phyloP scores from a whole-genome alignment of 2,329 filamentous ascomycete species.

The Akanthomyces muscarius region DNA sequence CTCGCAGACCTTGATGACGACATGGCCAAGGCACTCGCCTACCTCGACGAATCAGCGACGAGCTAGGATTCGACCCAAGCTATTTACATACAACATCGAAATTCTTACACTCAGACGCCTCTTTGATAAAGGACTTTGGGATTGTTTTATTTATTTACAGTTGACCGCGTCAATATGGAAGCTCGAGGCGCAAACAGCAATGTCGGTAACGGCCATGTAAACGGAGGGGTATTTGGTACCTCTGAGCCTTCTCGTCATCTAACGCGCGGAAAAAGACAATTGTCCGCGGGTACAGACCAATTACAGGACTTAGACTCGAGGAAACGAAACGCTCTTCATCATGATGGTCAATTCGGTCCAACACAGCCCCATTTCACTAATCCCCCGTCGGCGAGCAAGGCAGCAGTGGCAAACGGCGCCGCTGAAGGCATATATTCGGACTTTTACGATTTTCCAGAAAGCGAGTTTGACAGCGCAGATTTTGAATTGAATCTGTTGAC shows the following conservation, averaged over 20 bases:
- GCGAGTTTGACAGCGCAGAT: neutral
- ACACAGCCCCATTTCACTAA: neutral
- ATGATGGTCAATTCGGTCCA: neutral
- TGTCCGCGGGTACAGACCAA: neutral
- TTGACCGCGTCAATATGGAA: neutral
- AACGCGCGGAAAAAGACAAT: neutral
- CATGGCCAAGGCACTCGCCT: conserved; percentile 4
- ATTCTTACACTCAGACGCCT: no score
- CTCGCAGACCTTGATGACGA: neutral
- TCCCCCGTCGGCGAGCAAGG: neutral
- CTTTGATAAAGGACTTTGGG: no score
- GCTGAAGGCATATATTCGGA: neutral
- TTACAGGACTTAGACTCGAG: neutral
- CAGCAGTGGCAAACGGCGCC: neutral
- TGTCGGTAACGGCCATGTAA: no score
- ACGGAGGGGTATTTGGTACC: neutral
- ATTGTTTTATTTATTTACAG: neutral
- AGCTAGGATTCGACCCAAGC: neutral
- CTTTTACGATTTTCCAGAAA: neutral
- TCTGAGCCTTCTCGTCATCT: neutral
- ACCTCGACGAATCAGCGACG: neutral
- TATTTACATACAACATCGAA: no score
- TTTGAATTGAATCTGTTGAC: neutral
- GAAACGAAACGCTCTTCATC: neutral
- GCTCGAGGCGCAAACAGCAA: neutral